Evolutionary conservation across 1,139 yeast genomes (phyloP), one percentile per base, ranked within the genome.

Genomic region (Starmera stellimalicola): DNA sequence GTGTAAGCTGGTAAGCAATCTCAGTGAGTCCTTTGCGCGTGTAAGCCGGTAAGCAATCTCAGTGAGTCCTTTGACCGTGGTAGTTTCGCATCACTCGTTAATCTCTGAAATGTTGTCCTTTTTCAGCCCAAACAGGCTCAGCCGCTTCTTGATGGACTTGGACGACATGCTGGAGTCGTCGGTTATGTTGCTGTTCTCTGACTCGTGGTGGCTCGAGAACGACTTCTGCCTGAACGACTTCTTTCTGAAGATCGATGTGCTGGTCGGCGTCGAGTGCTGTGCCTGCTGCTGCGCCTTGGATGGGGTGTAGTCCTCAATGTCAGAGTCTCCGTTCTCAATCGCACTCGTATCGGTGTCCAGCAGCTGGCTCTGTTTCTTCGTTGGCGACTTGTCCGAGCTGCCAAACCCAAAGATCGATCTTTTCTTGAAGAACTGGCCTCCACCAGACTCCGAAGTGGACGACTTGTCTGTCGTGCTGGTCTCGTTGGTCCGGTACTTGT

Each of bases 161-260:
- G 25, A 22, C 6, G 45, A 37, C 29, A 40, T 44, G 5, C 34
- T 30, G 0, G 47, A 45, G 10, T 24, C 30, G 27, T 33, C 36
- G 10, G 31, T 33, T 12, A 18, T 5, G 16, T 25, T n/a, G 15
- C 19, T 10, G 9, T n/a, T 18, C n/a, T 33, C 35, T 3, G 30
- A n/a, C 22, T 41, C 35, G 18, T 18, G 17, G 5, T 19, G n/a
- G 23, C 33, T 32, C 10, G 47, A 38, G 22, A 29, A 36, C 11
- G 51, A 41, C 30, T 46, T 48, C 30, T 45, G 42, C 25, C 52
- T 39, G 42, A 39, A 4, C 39, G 26, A 34, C 43, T 45, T 26
- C 48, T 36, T 17, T 31, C 33, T 37, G 44, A 39, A 11, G 12
- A n/a, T 22, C 11, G 4, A n/a, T 22, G 25, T n/a, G 11, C 14